Evolutionary conservation across 352 stramenopile genomes (phyloP).

Genomic region (Globisporangium polare): DNA sequence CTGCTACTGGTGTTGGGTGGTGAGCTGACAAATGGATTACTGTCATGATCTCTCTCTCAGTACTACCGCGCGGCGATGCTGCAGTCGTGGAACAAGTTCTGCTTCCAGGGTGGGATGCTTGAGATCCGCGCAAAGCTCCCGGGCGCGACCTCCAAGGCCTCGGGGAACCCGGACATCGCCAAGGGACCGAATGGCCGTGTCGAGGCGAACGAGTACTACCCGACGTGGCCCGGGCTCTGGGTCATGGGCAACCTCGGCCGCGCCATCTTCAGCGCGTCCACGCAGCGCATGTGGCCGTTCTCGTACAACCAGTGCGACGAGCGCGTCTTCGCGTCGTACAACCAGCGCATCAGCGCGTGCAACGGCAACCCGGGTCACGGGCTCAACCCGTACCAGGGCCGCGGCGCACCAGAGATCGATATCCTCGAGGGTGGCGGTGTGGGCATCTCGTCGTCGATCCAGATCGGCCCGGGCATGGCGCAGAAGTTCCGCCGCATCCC

Average conservation of each 20-base stretch:
- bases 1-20: not conserved
- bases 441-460: constrained; percentile 70
- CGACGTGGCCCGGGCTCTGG: constrained; percentile 94
- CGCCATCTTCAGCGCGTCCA: too few relatives aligned
- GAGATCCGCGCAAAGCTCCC: constrained; percentile 91
- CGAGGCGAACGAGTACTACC: constrained; percentile 39
- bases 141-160: constrained; percentile 66
- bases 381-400: constrained; percentile 84
- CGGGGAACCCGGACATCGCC: constrained; percentile 50
- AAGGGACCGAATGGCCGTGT: constrained; percentile 68
- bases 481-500: constrained; percentile 38
- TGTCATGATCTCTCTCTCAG: not conserved
- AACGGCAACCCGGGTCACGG: constrained; percentile 89
- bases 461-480: constrained; percentile 63
- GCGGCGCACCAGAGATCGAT: constrained; percentile 95
- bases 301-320: constrained; percentile 92
- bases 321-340: constrained; percentile 71
- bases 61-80: constrained; percentile 73
- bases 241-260: constrained; percentile 94
- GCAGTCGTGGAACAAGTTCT: constrained; percentile 95
- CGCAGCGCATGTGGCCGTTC: constrained; percentile 94
- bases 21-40: not conserved
- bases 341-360: constrained; percentile 87
- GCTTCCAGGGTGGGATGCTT: constrained; percentile 92
- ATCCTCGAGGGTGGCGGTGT: constrained; percentile 86